Base-by-base conservation (phyloP, 1,139 yeast species). In the Geotrichum fermentans region DNA sequence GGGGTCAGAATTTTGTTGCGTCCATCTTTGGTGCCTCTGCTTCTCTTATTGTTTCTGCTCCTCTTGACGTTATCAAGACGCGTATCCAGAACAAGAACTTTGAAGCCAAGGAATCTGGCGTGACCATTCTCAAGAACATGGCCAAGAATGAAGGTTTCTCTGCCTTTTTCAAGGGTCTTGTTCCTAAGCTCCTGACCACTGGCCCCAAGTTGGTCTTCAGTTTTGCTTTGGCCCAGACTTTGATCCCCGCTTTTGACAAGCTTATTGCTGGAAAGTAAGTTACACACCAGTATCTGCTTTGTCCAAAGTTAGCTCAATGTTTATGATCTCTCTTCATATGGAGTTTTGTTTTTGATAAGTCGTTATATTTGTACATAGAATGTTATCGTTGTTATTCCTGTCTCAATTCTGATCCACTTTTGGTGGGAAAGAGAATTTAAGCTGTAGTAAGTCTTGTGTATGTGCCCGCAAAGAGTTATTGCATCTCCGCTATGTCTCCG, bases 21-120 rank as follows among this genome's bases (percentile, higher is more conserved):
- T 92, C 98, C n/a, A 89, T 90, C 61, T 83, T 84, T 62, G 99
- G 99, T 69, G 99, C 99, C 29, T 86, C 95, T 52, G 95, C 98
- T 32, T 90, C 97, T 22, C 78, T 92, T 70, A 86, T 92, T 66
- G 97, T 92, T 33, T 84, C 95, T 61, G 99, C 98, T 49, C 99
- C 99, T 49, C 78, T 92, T 64, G 99, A 92, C 66, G 99, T 92
- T 55, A 92, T 92, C 71, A 92, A 92, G 78, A 92, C 99, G 55
- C 85, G 99, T 76, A 92, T 92, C 63, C 99, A 92, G 73, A 92
- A 92, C 77, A 83, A 80, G 71, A 88, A 85, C 75, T 92, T 94
- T 63, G 97, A 92, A 61, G 86, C 88, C 71, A 95, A 96, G 55
- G 96, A 92, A 73, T 77, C 89, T 41, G 99, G 99, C 37, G 75